phyloP scores from a whole-genome alignment of 1,284 basidiomycete species.

The Rhodotorula sp. region DNA sequence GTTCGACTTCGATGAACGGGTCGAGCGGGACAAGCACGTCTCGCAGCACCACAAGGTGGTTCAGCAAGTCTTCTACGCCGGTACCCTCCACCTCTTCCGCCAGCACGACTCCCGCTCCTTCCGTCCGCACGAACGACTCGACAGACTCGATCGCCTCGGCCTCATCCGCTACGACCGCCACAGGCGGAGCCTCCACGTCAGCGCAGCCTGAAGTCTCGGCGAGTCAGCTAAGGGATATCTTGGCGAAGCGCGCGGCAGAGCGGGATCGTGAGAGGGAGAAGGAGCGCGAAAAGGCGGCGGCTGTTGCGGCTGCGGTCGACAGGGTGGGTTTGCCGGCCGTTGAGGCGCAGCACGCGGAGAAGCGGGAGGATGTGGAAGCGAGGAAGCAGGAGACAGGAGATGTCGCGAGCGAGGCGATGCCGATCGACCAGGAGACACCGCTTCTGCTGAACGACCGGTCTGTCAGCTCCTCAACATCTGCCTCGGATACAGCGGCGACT shows the following conservation, averaged over 20 bases:
- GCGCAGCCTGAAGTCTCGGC: constrained; percentile 24
- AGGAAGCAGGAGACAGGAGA: not conserved
- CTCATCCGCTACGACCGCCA: not conserved
- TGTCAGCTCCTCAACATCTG: not conserved
- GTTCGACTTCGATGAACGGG: not conserved
- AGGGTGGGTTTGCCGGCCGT: too few relatives aligned
- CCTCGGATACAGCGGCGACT: not conserved
- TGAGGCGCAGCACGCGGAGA: not conserved
- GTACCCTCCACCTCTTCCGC: too few relatives aligned
- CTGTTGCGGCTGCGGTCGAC: too few relatives aligned
- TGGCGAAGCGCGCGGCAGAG: constrained; percentile 25
- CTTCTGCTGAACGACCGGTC: not conserved
- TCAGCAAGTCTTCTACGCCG: too few relatives aligned
- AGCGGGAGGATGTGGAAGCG: not conserved
- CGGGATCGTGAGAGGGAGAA: constrained; percentile 25
- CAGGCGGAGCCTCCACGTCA: not conserved
- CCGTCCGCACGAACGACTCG: too few relatives aligned
- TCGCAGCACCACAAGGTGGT: too few relatives aligned
- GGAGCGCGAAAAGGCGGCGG: not conserved
- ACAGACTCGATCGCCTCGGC: too few relatives aligned
- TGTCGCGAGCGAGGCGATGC: not conserved
- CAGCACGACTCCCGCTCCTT: too few relatives aligned
- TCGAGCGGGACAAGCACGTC: not conserved
- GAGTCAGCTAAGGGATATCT: constrained; percentile 27
- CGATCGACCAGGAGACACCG: not conserved